Base-by-base conservation (phyloP, 495 filamentous ascomycete species). In the Pyrenula massariospora region DNA sequence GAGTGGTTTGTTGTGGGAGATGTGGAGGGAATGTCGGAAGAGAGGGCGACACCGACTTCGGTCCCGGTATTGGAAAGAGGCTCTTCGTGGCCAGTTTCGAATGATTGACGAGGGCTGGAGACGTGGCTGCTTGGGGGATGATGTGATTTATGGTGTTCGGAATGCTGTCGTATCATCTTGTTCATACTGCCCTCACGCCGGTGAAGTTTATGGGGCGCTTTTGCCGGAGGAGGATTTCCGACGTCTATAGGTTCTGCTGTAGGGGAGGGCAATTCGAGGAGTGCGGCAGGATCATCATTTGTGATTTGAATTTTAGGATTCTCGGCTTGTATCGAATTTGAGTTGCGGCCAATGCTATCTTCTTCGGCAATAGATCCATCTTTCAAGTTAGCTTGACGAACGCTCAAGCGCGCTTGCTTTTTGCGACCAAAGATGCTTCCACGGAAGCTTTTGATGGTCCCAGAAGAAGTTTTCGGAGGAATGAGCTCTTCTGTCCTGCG, bases 381-480 rank as follows among this genome's bases (percentile, higher is more conserved):
- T 0, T 19, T 52, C 36, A 42, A 10, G 22, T 8, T 20, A 10
- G n/a, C 5, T 24, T 52, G 50, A 20, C 19, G 19, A 20, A 19
- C 20, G 19, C 69, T 64, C 25, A 66, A 25, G 55, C 66, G 68
- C 53, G 65, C 63, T 21, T 51, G 55, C 56, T 59, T 72, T 69
- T 68, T 79, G 74, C 80, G 75, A 22, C 82, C 80, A 65, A 93
- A 87, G 11, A 94, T 83, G 65, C 88, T 91, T 19, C 83, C 83
- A 60, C 83, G 80, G 58, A 88, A 68, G 61, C 81, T 91, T 62
- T 77, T 84, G n/a, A 84, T 65, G 0, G 88, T 91, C 1, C 85
- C 83, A 8, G 82, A 74, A 23, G 85, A 80, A 64, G 79, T 90
- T 65, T 84, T 85, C 8, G 86, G 82, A 3, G 84, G 83, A 23